phyloP scores from a whole-genome alignment of 2,329 filamentous ascomycete genomes.

The Cladosporium sp. region DNA sequence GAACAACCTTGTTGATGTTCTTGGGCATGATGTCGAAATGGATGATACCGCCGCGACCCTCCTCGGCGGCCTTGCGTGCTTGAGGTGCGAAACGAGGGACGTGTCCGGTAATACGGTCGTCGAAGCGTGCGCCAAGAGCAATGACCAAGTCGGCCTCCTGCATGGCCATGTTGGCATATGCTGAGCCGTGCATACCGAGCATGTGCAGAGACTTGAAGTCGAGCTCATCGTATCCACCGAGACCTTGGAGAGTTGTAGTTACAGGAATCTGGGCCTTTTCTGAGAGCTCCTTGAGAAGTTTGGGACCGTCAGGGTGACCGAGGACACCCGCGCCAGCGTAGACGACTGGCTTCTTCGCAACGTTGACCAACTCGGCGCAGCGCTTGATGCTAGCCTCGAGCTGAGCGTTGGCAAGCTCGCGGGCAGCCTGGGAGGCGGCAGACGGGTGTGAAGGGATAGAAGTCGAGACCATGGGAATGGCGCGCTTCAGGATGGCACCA shows the following conservation, averaged over 20 bases:
- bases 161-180: slow-evolving; percentile 97
- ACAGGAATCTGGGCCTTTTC: slow-evolving; percentile 92
- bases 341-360: slow-evolving; percentile 89
- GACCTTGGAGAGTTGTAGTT: slow-evolving; percentile 90
- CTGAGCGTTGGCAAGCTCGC: slow-evolving; percentile 70
- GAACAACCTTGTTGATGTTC: slow-evolving; percentile 99
- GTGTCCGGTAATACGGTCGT: slow-evolving; percentile 86
- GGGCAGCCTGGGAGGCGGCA: slow-evolving; percentile 78
- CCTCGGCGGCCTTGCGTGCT: slow-evolving; percentile 78
- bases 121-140: slow-evolving; percentile 88
- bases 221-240: slow-evolving; percentile 89
- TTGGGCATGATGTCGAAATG: slow-evolving; percentile 99
- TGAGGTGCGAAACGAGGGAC: slow-evolving; percentile 85
- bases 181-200: slow-evolving; percentile 97
- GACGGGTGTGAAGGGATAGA: slow-evolving; percentile 75
- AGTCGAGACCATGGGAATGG: slow-evolving; percentile 72
- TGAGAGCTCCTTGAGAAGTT: slow-evolving; percentile 78
- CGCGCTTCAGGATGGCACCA: slow-evolving; percentile 74
- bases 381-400: slow-evolving; percentile 71
- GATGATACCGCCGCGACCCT: slow-evolving; percentile 88
- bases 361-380: slow-evolving; percentile 79
- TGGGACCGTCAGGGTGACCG: slow-evolving; percentile 73
- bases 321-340: slow-evolving; percentile 93
- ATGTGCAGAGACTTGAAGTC: slow-evolving; percentile 95
- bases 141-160: slow-evolving; percentile 96